phyloP scores from a whole-genome alignment of 371 early-diverging fungal species.

The Mortierella sp. region DNA sequence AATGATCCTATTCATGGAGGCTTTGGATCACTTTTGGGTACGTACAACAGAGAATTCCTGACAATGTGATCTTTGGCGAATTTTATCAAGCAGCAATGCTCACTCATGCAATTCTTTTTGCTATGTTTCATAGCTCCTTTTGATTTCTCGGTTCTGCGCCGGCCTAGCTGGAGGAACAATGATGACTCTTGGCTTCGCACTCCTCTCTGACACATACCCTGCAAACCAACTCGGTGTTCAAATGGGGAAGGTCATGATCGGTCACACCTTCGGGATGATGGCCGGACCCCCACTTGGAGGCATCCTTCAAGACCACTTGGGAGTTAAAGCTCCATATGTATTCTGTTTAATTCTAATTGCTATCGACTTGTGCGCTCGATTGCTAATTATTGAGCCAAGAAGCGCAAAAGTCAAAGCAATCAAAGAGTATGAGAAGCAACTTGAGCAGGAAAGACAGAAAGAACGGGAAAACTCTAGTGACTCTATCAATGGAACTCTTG shows the following conservation, averaged over 20 bases:
- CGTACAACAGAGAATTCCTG: background rate
- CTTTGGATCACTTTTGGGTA: conserved; percentile 62
- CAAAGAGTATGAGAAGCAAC: conserved; percentile 20
- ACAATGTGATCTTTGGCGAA: background rate
- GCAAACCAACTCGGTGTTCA: conserved; percentile 63
- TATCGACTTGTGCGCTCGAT: conserved; percentile 67
- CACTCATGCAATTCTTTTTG: background rate
- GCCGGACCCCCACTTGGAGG: conserved; percentile 49
- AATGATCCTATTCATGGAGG: conserved; percentile 71
- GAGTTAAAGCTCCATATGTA: conserved; percentile 78
- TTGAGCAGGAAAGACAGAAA: conserved; percentile 7
- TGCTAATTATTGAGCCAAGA: conserved; percentile 66
- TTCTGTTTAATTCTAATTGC: conserved; percentile 75
- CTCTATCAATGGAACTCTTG: background rate
- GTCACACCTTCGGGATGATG: conserved; percentile 47
- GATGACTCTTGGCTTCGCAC: conserved; percentile 70
- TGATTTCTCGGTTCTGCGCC: conserved; percentile 71
- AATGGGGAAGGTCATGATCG: conserved; percentile 68
- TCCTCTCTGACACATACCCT: conserved; percentile 75
- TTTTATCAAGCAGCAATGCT: no score
- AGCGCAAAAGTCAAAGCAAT: conserved; percentile 42
- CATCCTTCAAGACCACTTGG: conserved; percentile 69
- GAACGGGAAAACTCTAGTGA: background rate
- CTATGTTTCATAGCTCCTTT: conserved; percentile 50
- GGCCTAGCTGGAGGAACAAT: conserved; percentile 71